Evolutionary conservation across 306 rosid genomes (phyloP).

Genomic region (Boehmeria nivea): DNA sequence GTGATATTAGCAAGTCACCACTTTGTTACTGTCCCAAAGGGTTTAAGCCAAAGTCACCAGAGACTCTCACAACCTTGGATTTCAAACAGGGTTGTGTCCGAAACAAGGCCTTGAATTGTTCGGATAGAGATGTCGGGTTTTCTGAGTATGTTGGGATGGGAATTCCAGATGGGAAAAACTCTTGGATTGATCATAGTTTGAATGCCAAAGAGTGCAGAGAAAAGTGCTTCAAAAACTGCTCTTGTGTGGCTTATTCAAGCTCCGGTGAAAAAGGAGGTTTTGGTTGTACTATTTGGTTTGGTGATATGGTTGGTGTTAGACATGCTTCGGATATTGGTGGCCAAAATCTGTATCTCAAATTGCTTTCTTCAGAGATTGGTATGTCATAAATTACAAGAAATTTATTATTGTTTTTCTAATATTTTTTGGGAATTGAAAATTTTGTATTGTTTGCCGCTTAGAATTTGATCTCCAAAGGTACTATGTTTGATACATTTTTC

Average conservation of each 20-base stretch:
- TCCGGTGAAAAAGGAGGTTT: constrained; percentile 32
- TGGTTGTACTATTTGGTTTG: constrained; percentile 53
- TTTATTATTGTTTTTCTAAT: too few relatives aligned
- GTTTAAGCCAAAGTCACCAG: constrained; percentile 26
- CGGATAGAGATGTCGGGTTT: constrained; percentile 21
- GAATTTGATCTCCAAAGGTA: too few relatives aligned
- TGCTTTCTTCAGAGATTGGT: constrained; percentile 28
- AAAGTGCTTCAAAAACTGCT: constrained; percentile 43
- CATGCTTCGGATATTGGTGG: constrained; percentile 18
- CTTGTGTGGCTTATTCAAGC: constrained; percentile 48
- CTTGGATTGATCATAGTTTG: constrained; percentile 34
- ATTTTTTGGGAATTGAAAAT: neutral
- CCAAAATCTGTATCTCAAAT: constrained; percentile 31
- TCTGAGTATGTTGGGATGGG: constrained; percentile 20
- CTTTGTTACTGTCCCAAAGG: constrained; percentile 34
- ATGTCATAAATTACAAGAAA: too few relatives aligned
- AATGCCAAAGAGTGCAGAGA: constrained; percentile 33
- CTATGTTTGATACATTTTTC: neutral
- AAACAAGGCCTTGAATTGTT: constrained; percentile 25
- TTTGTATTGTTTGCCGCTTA: too few relatives aligned
- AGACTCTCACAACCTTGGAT: constrained; percentile 24
- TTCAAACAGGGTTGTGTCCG: constrained; percentile 43
- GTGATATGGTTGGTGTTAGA: constrained; percentile 33
- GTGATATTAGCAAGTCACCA: constrained; percentile 4
- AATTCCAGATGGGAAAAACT: constrained; percentile 32